Base-by-base conservation (phyloP, 2,329 filamentous ascomycete species). In the Calonectria henricotiae region DNA sequence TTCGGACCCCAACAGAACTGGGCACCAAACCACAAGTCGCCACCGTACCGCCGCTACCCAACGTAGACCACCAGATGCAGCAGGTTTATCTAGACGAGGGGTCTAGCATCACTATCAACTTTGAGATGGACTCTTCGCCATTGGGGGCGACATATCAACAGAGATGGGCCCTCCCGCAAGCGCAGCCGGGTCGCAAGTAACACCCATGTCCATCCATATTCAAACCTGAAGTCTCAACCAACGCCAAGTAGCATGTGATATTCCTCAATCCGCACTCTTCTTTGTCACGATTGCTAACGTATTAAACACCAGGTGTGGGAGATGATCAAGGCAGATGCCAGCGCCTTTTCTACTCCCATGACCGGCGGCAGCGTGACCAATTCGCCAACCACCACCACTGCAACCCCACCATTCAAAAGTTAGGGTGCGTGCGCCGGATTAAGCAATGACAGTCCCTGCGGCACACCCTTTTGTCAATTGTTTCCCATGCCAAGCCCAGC, bases 51-150 rank as follows among this genome's bases (percentile, higher is more conserved):
- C 11, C 11, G 6, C 11, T 58, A 8, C 35, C 51, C 4, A 46
- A 46, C 12, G 17, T 58, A 20, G 51, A 58, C 51, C 51, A 23
- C n/a, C 51, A 58, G 51, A 58, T 23, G 35, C 32, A 58, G 12
- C 12, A 37, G 2, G 37, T 58, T 17, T 17, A 2, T 2, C 12
- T 58, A 1, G 20, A 23, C 12, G 51, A 39, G 12, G 12, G 35
- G 8, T 13, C 9, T 20, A 39, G 15, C 20, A 7, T 58, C 20
- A 39, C 20, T n/a, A 58, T 58, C 11, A 23, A 8, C 5, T 11
- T 58, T 6, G n/a, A 58, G 17, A 27, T 58, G 51, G 32, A 39
- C 20, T 8, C 30, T 8, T 58, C 13, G 13, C 23, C 30, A 2
- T 37, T 37, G 12, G 20, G 20, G 7, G 20, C 35, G 9, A 9